Base-by-base conservation (phyloP, 768 basidiomycete genomes). In the Daedalea quercina region DNA sequence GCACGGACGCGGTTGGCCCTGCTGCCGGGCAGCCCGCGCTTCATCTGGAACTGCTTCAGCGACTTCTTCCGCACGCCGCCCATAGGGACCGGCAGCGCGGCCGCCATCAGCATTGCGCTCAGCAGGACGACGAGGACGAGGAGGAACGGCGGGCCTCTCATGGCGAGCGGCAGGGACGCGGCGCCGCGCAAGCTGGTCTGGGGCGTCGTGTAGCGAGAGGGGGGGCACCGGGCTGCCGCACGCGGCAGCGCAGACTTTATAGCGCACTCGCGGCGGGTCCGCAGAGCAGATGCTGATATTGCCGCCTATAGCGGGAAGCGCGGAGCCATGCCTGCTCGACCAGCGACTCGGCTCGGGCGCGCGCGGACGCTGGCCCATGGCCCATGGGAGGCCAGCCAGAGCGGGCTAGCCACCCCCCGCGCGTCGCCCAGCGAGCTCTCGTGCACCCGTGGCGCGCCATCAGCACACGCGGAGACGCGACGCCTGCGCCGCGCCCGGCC, bases 11-110 rank as follows among this genome's bases (percentile, higher is more conserved):
- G 28, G 19, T 7, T 40, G 19, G 37, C 19, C 9, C 9, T 17
- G 19, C 37, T 15, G 37, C 37, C 37, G 37, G 37, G 37, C 19
- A 8, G 37, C 19, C 37, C 37, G 37, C 35, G 48, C 35, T 40
- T 49, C n/a, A 49, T 49, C 19, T 49, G 20, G 35, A 35, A 49
- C 35, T 49, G 48, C 25, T 37, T 49, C 34, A 49, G 34, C 7
- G 48, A 3, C 20, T 40, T 49, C 35, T 20, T 37, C 20, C n/a
- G 31, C 9, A 22, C 22, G n/a, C 35, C 34, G 4, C n/a, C 34
- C 33, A 11, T 20, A 15, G 48, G 25, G 17, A 20, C 12, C 15
- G 48, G 48, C 33, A 15, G 6, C 6, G 48, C 48, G 12, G 23
- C 13, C n/a, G 34, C 19, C n/a, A 49, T 22, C 15, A 49, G 22